phyloP scores from a whole-genome alignment of 2,329 filamentous ascomycete genomes.

The Intubia oerlemansii region DNA sequence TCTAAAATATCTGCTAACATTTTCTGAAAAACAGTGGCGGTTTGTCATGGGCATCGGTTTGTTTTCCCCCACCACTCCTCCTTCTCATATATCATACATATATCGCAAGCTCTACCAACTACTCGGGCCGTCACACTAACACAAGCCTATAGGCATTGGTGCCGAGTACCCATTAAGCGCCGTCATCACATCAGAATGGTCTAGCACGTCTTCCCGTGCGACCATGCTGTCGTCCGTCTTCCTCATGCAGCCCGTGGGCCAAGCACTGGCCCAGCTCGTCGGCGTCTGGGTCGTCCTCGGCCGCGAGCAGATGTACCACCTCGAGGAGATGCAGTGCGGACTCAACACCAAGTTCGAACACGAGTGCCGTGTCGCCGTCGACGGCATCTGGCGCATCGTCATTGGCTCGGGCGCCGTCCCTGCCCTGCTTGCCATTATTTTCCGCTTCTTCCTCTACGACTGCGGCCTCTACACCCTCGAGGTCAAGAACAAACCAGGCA shows the following conservation, averaged over 20 bases:
- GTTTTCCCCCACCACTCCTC: neutral
- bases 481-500: constrained; percentile 37
- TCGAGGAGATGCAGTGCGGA: constrained; percentile 25
- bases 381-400: constrained; percentile 45
- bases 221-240: constrained; percentile 48
- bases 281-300: constrained; percentile 30
- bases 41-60: constrained; percentile 29
- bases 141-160: constrained; percentile 33
- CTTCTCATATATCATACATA: too few species aligned
- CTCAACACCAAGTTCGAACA: constrained; percentile 21
- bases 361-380: constrained; percentile 25
- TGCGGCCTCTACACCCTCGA: constrained; percentile 44
- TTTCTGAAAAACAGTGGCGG: constrained; percentile 20
- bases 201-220: constrained; percentile 39
- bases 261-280: constrained; percentile 41
- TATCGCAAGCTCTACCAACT: too few species aligned
- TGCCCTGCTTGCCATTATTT: constrained; percentile 39
- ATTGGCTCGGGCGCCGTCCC: constrained; percentile 44
- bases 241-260: constrained; percentile 47
- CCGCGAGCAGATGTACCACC: constrained; percentile 18
- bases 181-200: constrained; percentile 46
- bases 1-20: too few species aligned
- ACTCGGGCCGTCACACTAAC: constrained; percentile 1
- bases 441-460: constrained; percentile 45
- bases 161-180: constrained; percentile 47